Evolutionary conservation across 805 yeast genomes (phyloP), one percentile per base, ranked within the genome.

Genomic region (Lipomyces yamanashiensis): DNA sequence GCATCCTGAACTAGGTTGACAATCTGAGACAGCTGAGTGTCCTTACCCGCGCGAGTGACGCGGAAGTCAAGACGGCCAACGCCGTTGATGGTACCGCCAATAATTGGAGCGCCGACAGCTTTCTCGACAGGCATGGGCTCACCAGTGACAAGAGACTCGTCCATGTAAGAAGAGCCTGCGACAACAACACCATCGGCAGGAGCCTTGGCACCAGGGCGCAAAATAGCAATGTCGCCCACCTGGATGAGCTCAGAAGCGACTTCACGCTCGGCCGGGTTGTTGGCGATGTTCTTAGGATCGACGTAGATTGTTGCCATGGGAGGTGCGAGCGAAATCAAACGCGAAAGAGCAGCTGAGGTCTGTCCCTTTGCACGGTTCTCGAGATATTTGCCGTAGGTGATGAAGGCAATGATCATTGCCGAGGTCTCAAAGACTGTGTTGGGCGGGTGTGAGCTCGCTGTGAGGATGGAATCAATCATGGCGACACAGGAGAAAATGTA

Each of bases 351-450:
- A 2, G 90, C 84, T 0, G 98, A 90, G 0, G 98, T 95, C 63
- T 89, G 90, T 3, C 98, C 96, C 73, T 95, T 91, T 1, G 99
- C 98, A 67, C 83, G 85, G 75, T 89, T 90, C 73, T 95, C 99
- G 23, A 92, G 79, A 83, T 90, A 89, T 76, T 95, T 93, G 1
- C 99, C 99, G 51, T 92, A 78, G 8, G 95, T 83, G 34, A 95
- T 92, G 74, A 92, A 95, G 5, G 87, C 78, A 56, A 93, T 81
- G 48, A 95, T 80, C 96, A 96, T 90, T 15, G 87, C 85, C 1
- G 91, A 82, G 0, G 98, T 92, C 63, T 91, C 98, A 79, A 95
- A 92, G 41, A 64, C 70, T 41, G 92, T 79, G 0, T 88, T 84
- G 58, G 82, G 85, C 6, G 97, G 96, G 0, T 74, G 72, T 9